These are phyloP conservation scores for Babesia gibsoni DNA, from an alignment of 169 alveolate genomes.

Conservation along the genomic window DNA sequence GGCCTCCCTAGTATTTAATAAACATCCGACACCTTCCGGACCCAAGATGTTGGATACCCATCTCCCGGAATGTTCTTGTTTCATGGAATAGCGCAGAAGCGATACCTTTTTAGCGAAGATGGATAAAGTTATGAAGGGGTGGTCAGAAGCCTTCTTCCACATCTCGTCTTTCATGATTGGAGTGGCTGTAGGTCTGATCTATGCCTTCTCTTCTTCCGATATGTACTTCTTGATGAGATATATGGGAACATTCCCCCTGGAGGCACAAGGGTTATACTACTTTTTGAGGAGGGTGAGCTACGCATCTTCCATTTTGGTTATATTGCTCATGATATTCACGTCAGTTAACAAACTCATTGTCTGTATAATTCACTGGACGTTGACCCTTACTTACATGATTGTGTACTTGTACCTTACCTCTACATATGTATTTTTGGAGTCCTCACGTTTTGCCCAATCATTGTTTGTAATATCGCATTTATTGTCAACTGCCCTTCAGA, in stretches of 20 bases:
- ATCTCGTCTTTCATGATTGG: background rate
- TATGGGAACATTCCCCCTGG: background rate
- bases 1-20: too few species aligned
- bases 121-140: too few species aligned
- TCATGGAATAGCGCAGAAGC: too few species aligned
- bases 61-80: too few species aligned
- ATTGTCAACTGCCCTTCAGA: background rate
- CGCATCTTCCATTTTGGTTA: background rate
- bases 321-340: background rate
- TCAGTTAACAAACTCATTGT: background rate
- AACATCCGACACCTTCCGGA: too few species aligned
- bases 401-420: background rate
- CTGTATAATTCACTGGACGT: background rate
- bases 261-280: conserved; percentile 13
- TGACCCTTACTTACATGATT: background rate
- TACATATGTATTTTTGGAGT: background rate
- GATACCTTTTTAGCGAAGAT: too few species aligned
- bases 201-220: background rate
- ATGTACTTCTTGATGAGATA: conserved; percentile 1
- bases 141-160: background rate
- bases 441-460: background rate
- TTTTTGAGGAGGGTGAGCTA: background rate
- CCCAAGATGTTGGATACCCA: too few species aligned
- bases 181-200: background rate
- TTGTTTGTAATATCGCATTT: background rate